Evolutionary conservation across 257 asterid genomes (phyloP), one percentile per base, ranked within the genome.

Genomic region (Knoxia roxburghii): DNA sequence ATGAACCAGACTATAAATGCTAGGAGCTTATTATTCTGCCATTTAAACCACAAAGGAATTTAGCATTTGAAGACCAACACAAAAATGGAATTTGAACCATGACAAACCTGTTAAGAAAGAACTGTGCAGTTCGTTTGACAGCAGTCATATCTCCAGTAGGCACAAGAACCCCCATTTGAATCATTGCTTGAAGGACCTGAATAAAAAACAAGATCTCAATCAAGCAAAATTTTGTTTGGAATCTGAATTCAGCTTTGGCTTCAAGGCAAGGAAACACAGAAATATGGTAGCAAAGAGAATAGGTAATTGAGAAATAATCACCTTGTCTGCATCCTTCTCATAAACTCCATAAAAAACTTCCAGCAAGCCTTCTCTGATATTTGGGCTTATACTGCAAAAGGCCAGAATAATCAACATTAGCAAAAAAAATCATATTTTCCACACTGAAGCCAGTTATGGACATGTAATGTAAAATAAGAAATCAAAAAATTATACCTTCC

Each of bases 131-230:
- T 77, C 96, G 86, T 73, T 96, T 85, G 66, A 90, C 93, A 69
- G 97, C 97, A 35, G 97, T 90, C 95, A 78, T 78, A 77, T 90
- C 97, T 37, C 97, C 97, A 27, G 96, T 88, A 53, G 95, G 97
- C 64, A 90, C 97, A 46, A 86, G 83, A 77, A 90, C 92, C 32
- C 97, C 97, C 97, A 90, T 90, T 77, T 86, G 96, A 76, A 88
- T 77, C 89, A 79, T 83, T 70, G 97, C 90, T 87, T 86, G 90
- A 76, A 90, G 82, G 75, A 90, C 91, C 97, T 89, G 83, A 78
- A 60, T 72, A 57, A 29, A 65, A 67, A 26, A 64, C 15, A 7
- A 17, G 27, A 12, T 64, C 35, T 6, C 48, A 32, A 9, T 75
- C 20, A 37, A 35, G 61, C 55, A 56, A 6, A 23, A 33, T 48